Conservation (phyloP, 257 asterid genomes). For the Nicotiana noctiflora region DNA sequence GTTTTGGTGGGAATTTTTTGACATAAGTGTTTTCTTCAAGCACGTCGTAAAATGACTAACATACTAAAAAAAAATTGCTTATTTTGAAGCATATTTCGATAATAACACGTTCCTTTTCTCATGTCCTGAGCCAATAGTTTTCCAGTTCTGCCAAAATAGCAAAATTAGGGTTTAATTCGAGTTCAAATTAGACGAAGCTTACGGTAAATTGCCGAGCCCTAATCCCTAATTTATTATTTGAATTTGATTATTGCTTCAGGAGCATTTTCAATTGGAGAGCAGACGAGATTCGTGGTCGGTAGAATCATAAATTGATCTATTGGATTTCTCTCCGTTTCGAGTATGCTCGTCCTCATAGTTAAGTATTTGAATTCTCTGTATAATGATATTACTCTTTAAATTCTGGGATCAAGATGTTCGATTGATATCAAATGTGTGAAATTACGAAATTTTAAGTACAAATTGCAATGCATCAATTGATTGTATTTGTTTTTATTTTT, state of each 20-base stretch:
- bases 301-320: background rate
- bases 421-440: background rate
- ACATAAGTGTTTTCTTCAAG: too few species aligned
- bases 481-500: too few species aligned
- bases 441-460: background rate
- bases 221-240: background rate
- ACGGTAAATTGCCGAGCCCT: background rate
- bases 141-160: background rate
- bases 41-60: too few species aligned
- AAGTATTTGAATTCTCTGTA: background rate
- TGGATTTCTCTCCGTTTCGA: background rate
- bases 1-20: too few species aligned
- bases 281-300: background rate
- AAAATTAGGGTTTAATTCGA: background rate
- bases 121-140: background rate
- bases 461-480: too few species aligned
- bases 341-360: constrained; percentile 3
- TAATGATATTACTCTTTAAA: background rate
- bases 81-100: too few species aligned
- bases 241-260: background rate
- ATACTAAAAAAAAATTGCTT: too few species aligned
- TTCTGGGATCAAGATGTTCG: background rate
- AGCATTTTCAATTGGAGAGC: background rate
- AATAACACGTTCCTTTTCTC: background rate
- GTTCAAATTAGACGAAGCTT: background rate